phyloP scores from a whole-genome alignment of 2,329 filamentous ascomycete genomes.

The Colletotrichum limetticola region DNA sequence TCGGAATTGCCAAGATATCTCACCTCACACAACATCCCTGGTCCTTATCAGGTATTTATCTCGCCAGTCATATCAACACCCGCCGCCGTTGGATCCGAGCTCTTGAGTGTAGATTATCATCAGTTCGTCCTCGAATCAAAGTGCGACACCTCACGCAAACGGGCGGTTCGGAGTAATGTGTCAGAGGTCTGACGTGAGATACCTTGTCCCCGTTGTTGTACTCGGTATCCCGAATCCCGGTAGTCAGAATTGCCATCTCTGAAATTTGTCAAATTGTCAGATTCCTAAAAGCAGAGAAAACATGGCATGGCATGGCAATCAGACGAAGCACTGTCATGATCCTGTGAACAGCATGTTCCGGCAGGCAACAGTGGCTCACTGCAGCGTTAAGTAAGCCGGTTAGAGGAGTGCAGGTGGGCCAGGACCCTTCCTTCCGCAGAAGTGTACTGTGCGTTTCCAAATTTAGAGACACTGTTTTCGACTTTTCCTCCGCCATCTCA shows the following conservation, averaged over 20 bases:
- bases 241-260: neutral
- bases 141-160: neutral
- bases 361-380: neutral
- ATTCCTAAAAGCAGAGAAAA: neutral
- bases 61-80: neutral
- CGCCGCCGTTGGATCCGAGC: neutral
- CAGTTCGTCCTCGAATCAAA: neutral
- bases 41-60: neutral
- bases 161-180: no score
- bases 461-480: neutral
- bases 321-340: neutral
- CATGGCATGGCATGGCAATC: neutral
- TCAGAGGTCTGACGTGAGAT: neutral
- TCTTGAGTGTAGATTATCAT: neutral
- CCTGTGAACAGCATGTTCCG: neutral
- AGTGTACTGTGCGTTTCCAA: neutral
- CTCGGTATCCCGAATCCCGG: no score
- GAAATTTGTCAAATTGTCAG: neutral
- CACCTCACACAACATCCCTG: no score
- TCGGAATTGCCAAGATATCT: neutral
- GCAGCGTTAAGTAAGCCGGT: neutral
- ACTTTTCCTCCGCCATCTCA: neutral
- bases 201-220: neutral
- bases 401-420: neutral
- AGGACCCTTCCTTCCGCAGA: no score